Base-by-base conservation (phyloP, 768 basidiomycete genomes). In the Rhodotorula kratochvilovae region DNA sequence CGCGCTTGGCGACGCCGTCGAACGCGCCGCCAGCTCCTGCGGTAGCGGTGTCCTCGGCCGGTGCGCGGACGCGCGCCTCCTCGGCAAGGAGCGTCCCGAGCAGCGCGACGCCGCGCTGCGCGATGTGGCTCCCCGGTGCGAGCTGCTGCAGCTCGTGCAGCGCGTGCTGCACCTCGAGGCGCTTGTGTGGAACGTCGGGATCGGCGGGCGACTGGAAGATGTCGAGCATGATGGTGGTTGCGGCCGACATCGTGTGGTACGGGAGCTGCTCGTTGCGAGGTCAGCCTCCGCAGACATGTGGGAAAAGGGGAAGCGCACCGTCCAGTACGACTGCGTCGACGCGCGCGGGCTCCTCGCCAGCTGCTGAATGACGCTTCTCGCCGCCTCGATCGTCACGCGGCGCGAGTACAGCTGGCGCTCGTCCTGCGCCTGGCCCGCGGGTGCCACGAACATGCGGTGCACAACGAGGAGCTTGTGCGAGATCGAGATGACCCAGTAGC, bases 191-290 rank as follows among this genome's bases (percentile, higher is more conserved):
- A 13, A 54, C 55, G 56, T 72, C 68, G 29, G 70, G 67, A 51
- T 72, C 70, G 8, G 58, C 54, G 8, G 70, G 63, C 31, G 66
- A 54, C 46, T 69, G 65, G 64, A 69, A 69, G n/a, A 75, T 67
- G 50, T 75, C 74, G 62, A 75, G 71, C 42, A 75, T 66, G 62
- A 75, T 53, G 16, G 65, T 69, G 5, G 70, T 75, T 16, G 70
- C 64, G n/a, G 74, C 74, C 13, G 43, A 27, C n/a, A 75, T 60
- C 23, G 74, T 68, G 67, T 75, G 74, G 39, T 62, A 69, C 23
- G 70, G 70, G 2, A 71, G 36, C 51, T 63, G 61, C 6, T 21
- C 2, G 16, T 1, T 16, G 29, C 6, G 29, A 16, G 48, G 60
- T 33, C 35, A n/a, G 51, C 15, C 31, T 29, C n/a, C 23, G 33